Percentiles rank a stretch among this genome's conserved stretches.
These are phyloP conservation scores for Tetrahymena borealis DNA, from an alignment of 73 alveolate genomes.

Conservation along the genomic window DNA sequence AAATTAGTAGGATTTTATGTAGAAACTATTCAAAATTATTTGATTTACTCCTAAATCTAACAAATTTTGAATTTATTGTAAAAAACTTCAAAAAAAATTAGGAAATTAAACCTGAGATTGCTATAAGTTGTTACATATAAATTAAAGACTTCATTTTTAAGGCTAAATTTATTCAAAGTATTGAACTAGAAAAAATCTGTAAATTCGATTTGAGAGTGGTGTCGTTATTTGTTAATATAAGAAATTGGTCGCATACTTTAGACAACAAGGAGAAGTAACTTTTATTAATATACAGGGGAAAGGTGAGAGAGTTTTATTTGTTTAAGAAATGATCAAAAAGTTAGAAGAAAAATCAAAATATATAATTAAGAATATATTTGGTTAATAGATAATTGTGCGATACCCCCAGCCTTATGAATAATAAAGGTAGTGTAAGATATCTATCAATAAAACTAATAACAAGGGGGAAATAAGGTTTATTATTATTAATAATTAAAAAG, in stretches of 20 bases:
- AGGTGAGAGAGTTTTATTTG: not conserved
- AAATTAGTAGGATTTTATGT: not conserved
- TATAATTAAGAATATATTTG: not conserved
- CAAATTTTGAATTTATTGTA: not conserved
- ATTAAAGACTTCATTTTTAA: too few species aligned
- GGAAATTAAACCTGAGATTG: not conserved
- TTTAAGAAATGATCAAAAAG: not conserved
- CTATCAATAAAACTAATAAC: not conserved
- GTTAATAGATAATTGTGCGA: not conserved
- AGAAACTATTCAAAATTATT: not conserved
- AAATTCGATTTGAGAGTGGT: too few species aligned
- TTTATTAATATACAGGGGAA: too few species aligned
- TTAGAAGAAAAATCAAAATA: not conserved
- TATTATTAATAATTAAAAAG: not conserved
- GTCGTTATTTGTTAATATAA: too few species aligned
- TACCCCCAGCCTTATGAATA: not conserved
- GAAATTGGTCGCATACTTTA: too few species aligned
- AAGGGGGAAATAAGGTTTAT: not conserved
- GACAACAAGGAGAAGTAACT: too few species aligned
- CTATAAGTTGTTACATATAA: too few species aligned
- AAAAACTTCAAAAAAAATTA: not conserved
- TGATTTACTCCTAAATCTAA: not conserved
- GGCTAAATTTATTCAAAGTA: too few species aligned
- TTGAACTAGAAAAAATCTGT: too few species aligned
- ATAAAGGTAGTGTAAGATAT: not conserved